Evolutionary conservation across 2,329 filamentous ascomycete species (phyloP).

Genomic region (Metarhizium robertsii): DNA sequence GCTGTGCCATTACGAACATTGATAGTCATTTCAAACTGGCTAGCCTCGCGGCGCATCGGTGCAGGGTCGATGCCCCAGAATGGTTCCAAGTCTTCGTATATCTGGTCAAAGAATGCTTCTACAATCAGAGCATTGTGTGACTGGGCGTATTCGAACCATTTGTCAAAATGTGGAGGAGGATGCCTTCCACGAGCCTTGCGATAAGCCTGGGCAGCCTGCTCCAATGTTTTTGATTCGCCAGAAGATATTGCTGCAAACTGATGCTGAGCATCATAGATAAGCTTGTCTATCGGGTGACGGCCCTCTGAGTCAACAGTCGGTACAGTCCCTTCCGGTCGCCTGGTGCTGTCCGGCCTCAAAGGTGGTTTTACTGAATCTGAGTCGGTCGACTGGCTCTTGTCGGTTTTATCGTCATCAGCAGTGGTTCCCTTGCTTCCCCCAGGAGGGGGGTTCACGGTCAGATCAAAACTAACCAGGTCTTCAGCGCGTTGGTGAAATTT

Average conservation of each 20-base stretch:
- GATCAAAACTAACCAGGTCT: not conserved
- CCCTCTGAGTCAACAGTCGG: slow-evolving; percentile 2
- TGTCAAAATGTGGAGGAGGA: slow-evolving; percentile 53
- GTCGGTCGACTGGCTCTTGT: not conserved
- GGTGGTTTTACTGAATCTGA: not conserved
- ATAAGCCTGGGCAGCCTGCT: slow-evolving; percentile 48
- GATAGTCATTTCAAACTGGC: slow-evolving; percentile 52
- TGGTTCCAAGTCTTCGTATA: slow-evolving; percentile 51
- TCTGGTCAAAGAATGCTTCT: slow-evolving; percentile 56
- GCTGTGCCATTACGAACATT: slow-evolving; percentile 44
- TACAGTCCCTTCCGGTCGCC: not conserved
- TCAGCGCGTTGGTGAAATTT: slow-evolving; percentile 14
- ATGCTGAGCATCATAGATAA: slow-evolving; percentile 37
- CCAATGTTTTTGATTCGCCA: slow-evolving; percentile 39
- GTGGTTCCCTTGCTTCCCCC: not conserved
- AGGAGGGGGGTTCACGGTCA: not conserved
- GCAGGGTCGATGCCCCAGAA: slow-evolving; percentile 45
- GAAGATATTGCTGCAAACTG: slow-evolving; percentile 28
- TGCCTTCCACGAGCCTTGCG: slow-evolving; percentile 48
- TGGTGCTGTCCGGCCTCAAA: not conserved
- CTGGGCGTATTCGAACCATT: slow-evolving; percentile 49
- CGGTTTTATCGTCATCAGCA: not conserved
- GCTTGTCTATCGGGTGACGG: slow-evolving; percentile 41
- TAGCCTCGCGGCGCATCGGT: slow-evolving; percentile 40
- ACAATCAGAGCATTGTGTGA: slow-evolving; percentile 44